Conservation (phyloP, 1,284 basidiomycete species). For the Coriolopsis trogii region DNA sequence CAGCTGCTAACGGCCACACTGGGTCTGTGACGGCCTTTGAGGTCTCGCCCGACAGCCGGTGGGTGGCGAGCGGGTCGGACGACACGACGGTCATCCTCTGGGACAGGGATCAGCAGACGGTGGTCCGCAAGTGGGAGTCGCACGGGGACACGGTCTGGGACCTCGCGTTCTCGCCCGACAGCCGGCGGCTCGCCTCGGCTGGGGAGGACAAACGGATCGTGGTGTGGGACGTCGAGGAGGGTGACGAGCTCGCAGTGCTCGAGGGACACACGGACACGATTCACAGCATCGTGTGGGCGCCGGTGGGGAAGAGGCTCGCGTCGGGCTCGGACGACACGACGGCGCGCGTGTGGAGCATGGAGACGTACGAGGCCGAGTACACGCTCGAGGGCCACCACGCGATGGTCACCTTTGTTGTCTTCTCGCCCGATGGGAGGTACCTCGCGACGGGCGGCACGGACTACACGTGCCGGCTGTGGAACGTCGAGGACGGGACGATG, state of each 20-base stretch:
- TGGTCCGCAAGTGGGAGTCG: constrained; percentile 12
- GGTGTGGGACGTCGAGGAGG: constrained; percentile 23
- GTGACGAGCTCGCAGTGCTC: constrained; percentile 8
- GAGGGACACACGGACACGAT: constrained; percentile 20
- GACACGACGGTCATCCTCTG: constrained; percentile 19
- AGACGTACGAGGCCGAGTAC: constrained; percentile 13
- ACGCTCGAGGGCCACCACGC: constrained; percentile 23
- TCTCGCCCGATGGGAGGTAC: constrained; percentile 23
- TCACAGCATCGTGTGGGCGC: constrained; percentile 24
- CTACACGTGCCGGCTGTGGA: constrained; percentile 23
- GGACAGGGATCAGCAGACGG: constrained; percentile 5
- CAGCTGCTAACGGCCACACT: constrained; percentile 11
- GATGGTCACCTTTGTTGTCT: constrained; percentile 24
- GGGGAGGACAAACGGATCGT: constrained; percentile 21
- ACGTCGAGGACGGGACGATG: constrained; percentile 9
- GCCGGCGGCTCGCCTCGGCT: constrained; percentile 22
- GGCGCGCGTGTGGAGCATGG: constrained; percentile 29
- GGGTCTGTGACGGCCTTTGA: constrained; percentile 14
- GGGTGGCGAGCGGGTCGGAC: constrained; percentile 23
- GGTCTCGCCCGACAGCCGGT: constrained; percentile 23
- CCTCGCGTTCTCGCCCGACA: constrained; percentile 29
- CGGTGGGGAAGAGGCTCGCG: constrained; percentile 27
- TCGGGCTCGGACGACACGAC: constrained; percentile 30
- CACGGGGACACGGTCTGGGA: constrained; percentile 16
- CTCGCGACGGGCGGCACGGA: constrained; percentile 25